These are phyloP conservation scores for Pseudogymnoascus sp. DNA, from an alignment of 2,329 filamentous ascomycete genomes.

Conservation along the genomic window DNA sequence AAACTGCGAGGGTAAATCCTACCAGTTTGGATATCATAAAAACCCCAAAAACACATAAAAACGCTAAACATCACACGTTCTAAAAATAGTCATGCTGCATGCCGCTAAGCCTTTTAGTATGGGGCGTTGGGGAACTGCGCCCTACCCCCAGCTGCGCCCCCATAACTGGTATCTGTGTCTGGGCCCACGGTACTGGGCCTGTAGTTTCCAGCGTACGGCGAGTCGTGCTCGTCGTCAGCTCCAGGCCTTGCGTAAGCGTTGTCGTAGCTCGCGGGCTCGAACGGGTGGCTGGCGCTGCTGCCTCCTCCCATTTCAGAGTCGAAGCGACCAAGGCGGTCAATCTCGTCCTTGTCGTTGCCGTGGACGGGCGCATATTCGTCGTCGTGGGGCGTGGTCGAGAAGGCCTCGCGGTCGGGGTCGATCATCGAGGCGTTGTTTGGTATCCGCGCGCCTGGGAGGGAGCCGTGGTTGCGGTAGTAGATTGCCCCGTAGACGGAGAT, in stretches of 20 bases:
- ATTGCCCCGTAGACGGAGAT: slow-evolving; percentile 54
- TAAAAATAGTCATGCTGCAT: slow-evolving; percentile 4
- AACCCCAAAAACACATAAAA: not conserved
- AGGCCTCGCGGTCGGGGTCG: slow-evolving; percentile 62
- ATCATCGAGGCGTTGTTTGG: slow-evolving; percentile 39
- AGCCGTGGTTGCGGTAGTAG: slow-evolving; percentile 56
- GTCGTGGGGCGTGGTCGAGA: slow-evolving; percentile 60
- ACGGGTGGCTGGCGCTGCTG: not conserved
- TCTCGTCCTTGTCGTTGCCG: slow-evolving; percentile 42
- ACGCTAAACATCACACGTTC: not conserved
- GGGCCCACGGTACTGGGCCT: not conserved
- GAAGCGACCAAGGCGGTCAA: slow-evolving; percentile 1
- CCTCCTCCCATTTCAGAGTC: not conserved
- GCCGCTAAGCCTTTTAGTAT: not conserved
- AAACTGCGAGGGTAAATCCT: not conserved
- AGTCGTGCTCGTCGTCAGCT: not conserved
- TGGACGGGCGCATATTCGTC: slow-evolving; percentile 60
- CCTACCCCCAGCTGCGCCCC: not conserved
- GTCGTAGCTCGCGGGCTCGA: not conserved
- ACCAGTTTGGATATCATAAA: not conserved
- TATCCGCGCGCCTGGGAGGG: slow-evolving; percentile 47
- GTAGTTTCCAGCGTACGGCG: not conserved
- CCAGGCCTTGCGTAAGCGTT: not conserved
- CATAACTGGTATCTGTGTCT: not conserved
- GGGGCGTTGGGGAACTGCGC: not conserved